These are phyloP conservation scores for Claviceps fusiformis DNA, from an alignment of 2,329 filamentous ascomycete species.

Conservation along the genomic window DNA sequence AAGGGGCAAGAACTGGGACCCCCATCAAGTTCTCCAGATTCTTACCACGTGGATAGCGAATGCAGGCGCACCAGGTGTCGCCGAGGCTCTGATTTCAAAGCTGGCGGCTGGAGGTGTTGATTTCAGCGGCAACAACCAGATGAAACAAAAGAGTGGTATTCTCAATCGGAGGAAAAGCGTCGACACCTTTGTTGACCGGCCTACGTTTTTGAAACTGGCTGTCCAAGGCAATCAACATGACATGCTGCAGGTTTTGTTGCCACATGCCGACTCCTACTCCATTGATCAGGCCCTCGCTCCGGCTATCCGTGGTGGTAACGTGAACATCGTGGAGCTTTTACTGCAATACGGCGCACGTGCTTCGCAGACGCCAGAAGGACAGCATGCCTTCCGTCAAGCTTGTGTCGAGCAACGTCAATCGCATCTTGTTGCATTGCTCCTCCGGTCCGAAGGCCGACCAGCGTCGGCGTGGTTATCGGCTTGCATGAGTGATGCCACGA, in stretches of 20 bases:
- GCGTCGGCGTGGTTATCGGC: conserved; percentile 30
- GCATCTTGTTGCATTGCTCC: conserved; percentile 32
- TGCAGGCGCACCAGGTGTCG: conserved; percentile 37
- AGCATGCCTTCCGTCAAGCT: conserved; percentile 38
- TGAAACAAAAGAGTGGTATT: conserved; percentile 30
- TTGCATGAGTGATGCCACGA: conserved; percentile 36
- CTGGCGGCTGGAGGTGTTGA: conserved; percentile 36
- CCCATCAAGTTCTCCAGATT: conserved; percentile 37
- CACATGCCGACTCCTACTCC: conserved; percentile 36
- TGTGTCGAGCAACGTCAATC: conserved; percentile 32
- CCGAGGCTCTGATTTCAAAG: conserved; percentile 40
- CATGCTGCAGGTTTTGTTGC: conserved; percentile 39
- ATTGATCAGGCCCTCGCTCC: conserved; percentile 36
- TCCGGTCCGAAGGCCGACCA: conserved; percentile 36
- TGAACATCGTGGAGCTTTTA: conserved; percentile 31
- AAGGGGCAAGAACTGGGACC: conserved; percentile 37
- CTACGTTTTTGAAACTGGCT: conserved; percentile 36
- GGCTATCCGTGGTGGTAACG: conserved; percentile 32
- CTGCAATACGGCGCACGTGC: conserved; percentile 37
- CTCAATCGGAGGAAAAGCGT: conserved; percentile 35
- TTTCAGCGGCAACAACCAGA: conserved; percentile 31
- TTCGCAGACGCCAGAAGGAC: conserved; percentile 32
- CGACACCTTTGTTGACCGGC: conserved; percentile 33
- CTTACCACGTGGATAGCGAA: conserved; percentile 35
- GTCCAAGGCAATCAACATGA: conserved; percentile 36